Evolutionary conservation across 2,329 filamentous ascomycete genomes (phyloP), one percentile per base, ranked within the genome.

Genomic region (Curvularia lunata): DNA sequence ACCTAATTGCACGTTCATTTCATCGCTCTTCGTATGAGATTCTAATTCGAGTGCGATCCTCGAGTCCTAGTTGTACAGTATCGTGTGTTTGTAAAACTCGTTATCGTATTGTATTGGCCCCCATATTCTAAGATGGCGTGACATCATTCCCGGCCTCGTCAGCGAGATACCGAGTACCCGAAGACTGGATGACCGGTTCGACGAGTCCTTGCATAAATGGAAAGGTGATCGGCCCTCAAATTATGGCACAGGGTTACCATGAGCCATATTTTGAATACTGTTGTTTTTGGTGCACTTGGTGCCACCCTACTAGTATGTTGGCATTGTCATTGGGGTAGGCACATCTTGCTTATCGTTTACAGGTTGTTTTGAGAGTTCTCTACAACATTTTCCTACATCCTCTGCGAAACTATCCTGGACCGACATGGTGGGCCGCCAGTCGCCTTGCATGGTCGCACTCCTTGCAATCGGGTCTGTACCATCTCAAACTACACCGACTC

Each of bases 381-480:
- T 67, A 67, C 46, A 67, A 65, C 43, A 28, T 67, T n/a, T 65
- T 42, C 45, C 38, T 66, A 9, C 63, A 68, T 25, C 62, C 64
- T 10, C 58, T 68, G 0, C 48, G 59, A n/a, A 19, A 32, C 9
- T 65, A 61, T 34, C 60, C 61, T 12, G 63, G 64, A 18, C 64
- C 62, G 13, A 59, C 50, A 40, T 28, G 54, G 42, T 67, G 65
- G 65, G 49, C 51, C 6, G 63, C 77, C 74, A 56, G 78, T 71
- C 51, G 77, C 71, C 52, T 74, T 62, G 62, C 71, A 71, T 51
- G 70, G 72, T 7, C 75, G 60, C 38, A 63, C 63, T 23, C 70
- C 60, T 52, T 65, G 52, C 56, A 62, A 40, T 65, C 58, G 6
- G 64, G 65, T 4, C 27, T 45, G 9, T 56, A 49, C 25, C 47